These are phyloP conservation scores for Rhodotorula toruloides DNA, from an alignment of 768 basidiomycete species.

Conservation along the genomic window DNA sequence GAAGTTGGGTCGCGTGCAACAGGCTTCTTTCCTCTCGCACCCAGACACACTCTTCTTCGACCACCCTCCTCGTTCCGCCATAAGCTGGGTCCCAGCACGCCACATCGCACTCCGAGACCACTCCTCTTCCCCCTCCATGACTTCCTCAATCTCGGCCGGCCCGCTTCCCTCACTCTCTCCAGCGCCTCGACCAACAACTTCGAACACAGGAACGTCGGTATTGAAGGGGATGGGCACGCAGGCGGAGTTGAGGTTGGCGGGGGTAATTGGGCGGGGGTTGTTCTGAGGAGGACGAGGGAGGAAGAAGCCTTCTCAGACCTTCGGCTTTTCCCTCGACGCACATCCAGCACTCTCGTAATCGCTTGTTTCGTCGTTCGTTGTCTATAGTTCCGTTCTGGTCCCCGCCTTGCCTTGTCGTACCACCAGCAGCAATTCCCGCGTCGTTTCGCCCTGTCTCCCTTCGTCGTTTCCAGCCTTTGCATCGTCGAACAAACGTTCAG, in stretches of 20 bases:
- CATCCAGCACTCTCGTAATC: neutral
- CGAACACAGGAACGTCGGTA: neutral
- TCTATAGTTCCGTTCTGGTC: too few relatives aligned
- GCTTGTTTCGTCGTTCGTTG: too few relatives aligned
- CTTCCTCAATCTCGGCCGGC: neutral
- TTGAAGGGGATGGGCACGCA: too few relatives aligned
- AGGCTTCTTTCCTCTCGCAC: conserved; percentile 14
- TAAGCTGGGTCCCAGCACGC: conserved; percentile 1
- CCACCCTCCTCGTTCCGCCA: conserved; percentile 22
- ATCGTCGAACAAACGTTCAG: too few relatives aligned
- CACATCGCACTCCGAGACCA: conserved; percentile 15
- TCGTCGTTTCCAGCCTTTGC: too few relatives aligned
- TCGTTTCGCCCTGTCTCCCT: too few relatives aligned
- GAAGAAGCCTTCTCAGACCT: neutral
- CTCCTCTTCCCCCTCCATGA: too few relatives aligned
- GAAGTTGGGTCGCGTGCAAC: too few relatives aligned
- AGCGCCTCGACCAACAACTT: neutral
- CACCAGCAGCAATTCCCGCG: too few relatives aligned
- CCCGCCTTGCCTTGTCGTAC: too few relatives aligned
- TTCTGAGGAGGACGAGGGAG: too few relatives aligned
- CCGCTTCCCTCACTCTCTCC: neutral
- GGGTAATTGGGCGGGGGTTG: neutral
- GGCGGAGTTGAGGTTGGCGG: neutral
- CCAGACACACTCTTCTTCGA: conserved; percentile 25
- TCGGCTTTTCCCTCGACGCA: neutral